Evolutionary conservation across 441 rosid genomes (phyloP), one percentile per base, ranked within the genome.

Genomic region (Codiaeum variegatum): DNA sequence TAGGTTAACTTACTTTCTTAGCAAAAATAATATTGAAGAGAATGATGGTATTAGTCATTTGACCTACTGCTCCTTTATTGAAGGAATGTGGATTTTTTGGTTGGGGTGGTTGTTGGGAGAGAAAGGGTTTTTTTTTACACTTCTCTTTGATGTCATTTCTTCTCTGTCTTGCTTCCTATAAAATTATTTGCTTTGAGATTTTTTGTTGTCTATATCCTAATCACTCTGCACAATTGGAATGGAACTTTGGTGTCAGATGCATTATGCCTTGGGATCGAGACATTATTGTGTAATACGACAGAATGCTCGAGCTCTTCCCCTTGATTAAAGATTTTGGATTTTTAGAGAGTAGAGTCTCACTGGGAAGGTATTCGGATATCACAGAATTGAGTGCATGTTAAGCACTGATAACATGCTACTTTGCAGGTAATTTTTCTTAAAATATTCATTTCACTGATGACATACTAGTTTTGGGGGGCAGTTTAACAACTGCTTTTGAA

Each of bases 191-290:
- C 52, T 32, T 44, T 38, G 42, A 38, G 42, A 40, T 40, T 65
- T 1, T 44, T 8, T 16, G 10, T 6, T 21, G 23, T 13, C 16
- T 46, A 13, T 32, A 31, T 18, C 9, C 11, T 26, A 23, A 19
- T 1, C 16, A 42, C 1, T 3, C 28, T 10, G 21, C n/a, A 19
- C 16, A 18, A 18, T 51, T n/a, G 28, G 18, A 40, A 40, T 40
- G 13, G 44, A 40, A 40, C 2, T 40, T 23, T 29, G 23, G 16
- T 21, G 44, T 3, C 21, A 32, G 62, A n/a, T 71, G 44, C 28
- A 32, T 24, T 51, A 9, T 55, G 58, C 56, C 73, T 60, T 29
- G 6, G 40, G 24, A 71, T 62, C 24, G 12, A 71, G 49, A 62
- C 10, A 31, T 42, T 68, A 49, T 34, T 49, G 11, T 11, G 10